A percentile compares a stretch with the other conserved stretches of the same genome.
Conservation (phyloP, 495 filamentous ascomycete species). For the Cercophora samala region DNA sequence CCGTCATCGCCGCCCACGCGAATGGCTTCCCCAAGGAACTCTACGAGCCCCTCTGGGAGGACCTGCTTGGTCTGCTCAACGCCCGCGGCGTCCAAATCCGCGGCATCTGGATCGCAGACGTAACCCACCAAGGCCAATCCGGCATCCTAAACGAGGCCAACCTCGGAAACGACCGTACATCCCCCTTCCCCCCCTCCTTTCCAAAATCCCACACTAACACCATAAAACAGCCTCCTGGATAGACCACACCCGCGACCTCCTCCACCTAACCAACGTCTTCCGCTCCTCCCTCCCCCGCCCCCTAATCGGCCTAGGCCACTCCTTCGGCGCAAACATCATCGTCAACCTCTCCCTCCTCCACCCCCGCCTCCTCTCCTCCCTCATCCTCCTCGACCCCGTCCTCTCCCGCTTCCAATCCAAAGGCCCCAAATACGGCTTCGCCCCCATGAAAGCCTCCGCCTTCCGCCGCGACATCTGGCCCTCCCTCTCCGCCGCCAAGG, state of each 20-base stretch:
- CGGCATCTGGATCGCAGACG: slow-evolving; percentile 83
- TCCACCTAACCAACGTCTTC: slow-evolving; percentile 84
- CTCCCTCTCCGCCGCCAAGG: slow-evolving; percentile 58
- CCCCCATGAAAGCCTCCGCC: slow-evolving; percentile 37
- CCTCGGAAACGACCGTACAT: slow-evolving; percentile 67
- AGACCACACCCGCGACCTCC: slow-evolving; percentile 82
- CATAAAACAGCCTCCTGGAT: slow-evolving; percentile 59
- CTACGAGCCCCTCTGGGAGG: slow-evolving; percentile 85
- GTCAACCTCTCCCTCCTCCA: slow-evolving; percentile 64
- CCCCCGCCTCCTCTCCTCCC: slow-evolving; percentile 72
- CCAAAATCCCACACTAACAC: too few species aligned
- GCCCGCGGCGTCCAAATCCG: slow-evolving; percentile 63
- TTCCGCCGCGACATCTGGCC: slow-evolving; percentile 71
- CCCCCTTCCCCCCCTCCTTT: neutral
- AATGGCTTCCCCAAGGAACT: slow-evolving; percentile 92
- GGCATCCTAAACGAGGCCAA: slow-evolving; percentile 68
- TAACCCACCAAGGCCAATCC: slow-evolving; percentile 70
- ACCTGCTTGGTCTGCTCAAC: slow-evolving; percentile 50
- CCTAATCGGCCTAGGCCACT: slow-evolving; percentile 87
- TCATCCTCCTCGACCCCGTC: slow-evolving; percentile 80
- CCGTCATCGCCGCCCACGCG: slow-evolving; percentile 78
- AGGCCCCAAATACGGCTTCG: slow-evolving; percentile 33
- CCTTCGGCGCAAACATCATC: slow-evolving; percentile 74
- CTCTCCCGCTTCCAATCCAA: slow-evolving; percentile 39
- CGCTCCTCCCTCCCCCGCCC: slow-evolving; percentile 80